Base-by-base conservation (phyloP, 768 basidiomycete species). In the Kwoniella mangroviensis region DNA sequence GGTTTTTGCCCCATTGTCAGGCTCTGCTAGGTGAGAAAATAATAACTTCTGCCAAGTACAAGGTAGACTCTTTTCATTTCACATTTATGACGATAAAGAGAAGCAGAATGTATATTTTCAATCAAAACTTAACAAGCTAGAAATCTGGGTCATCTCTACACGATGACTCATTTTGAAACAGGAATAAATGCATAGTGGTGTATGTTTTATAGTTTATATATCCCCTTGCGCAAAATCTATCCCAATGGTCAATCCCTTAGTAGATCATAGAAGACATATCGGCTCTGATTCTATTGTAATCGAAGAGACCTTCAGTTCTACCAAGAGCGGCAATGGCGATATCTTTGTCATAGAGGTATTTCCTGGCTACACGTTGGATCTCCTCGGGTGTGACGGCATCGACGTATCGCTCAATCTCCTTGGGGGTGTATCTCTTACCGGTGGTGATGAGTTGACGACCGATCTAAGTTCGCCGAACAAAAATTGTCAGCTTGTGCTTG, bases 281-380 rank as follows among this genome's bases (percentile, higher is more conserved):
- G 45, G 83, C 79, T 67, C 85, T 81, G 72, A 85, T 80, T 73
- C 95, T 92, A 85, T 91, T 92, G 86, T 98, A 98, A 84, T 98
- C 96, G 56, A 95, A 86, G 52, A 98, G 87, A 80, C 95, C 94
- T 75, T 99, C 97, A 68, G 91, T 87, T 75, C 89, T 90, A 69
- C 96, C 96, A 43, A 68, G 54, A 66, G 95, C 96, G 59, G 96
- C 93, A 54, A 98, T 84, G 19, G 83, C 83, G 71, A 84, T 92
- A 84, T 97, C 94, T 84, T 92, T 92, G 84, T 98, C 94, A 93
- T 94, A 97, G 17, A 97, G 87, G 84, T 97, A 97, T 86, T 93
- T 95, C 86, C 92, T 90, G 54, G 94, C 97, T 69, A 94, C 93
- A 19, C 93, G 88, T 86, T 91, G 91, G 84, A 99, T 94, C 83